A percentile compares a stretch with the other conserved stretches of the same genome.
Conservation (phyloP, 2,329 filamentous ascomycete genomes). For the Pseudopyricularia cyperi region DNA sequence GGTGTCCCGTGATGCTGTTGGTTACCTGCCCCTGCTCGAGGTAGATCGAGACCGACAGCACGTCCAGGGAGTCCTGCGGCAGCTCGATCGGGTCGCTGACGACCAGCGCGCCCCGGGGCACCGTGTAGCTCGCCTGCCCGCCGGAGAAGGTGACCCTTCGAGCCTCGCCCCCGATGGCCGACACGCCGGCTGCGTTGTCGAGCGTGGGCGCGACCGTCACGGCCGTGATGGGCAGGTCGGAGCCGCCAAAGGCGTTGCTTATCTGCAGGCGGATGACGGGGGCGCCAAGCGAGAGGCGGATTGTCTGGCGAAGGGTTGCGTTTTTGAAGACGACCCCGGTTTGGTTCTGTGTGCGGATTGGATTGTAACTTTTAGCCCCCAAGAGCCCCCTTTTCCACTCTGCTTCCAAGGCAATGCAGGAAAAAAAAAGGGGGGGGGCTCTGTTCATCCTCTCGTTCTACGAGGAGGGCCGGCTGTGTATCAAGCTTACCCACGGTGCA, state of each 20-base stretch:
- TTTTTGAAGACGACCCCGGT: conserved; percentile 39
- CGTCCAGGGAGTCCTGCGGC: conserved; percentile 28
- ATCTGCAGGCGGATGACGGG: conserved; percentile 43
- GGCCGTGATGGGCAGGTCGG: conserved; percentile 41
- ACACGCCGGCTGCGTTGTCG: conserved; percentile 34
- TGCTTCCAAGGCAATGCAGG: neutral
- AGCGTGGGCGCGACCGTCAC: conserved; percentile 39
- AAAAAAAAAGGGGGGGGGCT: neutral
- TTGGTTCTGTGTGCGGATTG: too few species aligned
- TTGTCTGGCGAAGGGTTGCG: conserved; percentile 48
- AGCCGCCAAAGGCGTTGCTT: conserved; percentile 47
- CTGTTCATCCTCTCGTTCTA: neutral
- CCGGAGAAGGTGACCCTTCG: conserved; percentile 42
- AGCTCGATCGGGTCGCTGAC: conserved; percentile 47
- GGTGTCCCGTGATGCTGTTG: conserved; percentile 44
- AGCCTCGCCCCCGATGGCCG: conserved; percentile 29
- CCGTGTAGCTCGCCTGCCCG: conserved; percentile 26
- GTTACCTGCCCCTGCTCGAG: conserved; percentile 40
- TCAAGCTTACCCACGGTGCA: conserved; percentile 38
- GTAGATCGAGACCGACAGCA: conserved; percentile 45
- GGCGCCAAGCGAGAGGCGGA: conserved; percentile 39
- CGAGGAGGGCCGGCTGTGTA: too few species aligned
- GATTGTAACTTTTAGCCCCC: too few species aligned
- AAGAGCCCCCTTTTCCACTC: neutral
- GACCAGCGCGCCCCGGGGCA: conserved; percentile 40